Base-by-base conservation (phyloP, 805 yeast genomes). In the Ogataea neopini region DNA sequence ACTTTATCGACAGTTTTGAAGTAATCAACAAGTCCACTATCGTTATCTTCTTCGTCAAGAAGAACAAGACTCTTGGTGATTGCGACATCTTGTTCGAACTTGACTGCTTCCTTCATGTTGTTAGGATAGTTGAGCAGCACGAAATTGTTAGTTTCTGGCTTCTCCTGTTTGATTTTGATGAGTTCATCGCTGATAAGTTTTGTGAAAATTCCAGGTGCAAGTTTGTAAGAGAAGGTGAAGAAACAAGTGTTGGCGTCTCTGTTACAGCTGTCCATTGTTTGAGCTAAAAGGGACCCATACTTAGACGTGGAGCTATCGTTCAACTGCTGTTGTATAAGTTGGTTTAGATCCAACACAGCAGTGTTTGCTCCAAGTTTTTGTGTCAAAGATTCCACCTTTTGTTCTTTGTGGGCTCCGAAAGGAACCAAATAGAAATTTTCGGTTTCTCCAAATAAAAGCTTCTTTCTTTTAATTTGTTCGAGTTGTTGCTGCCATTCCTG, bases 21-120 rank as follows among this genome's bases (percentile, higher is more conserved):
- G 64, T 86, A 86, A 35, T 80, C 81, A 39, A 76, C 69, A 11
- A 84, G 75, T 48, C 81, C 81, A 45, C 77, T 78, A n/a, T 67
- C 61, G 29, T 70, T 44, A 11, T 56, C 52, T 1, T 52, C 55
- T 3, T 62, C 60, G 19, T 62, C 53, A 49, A 63, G 55, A 11
- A 69, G 53, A 20, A 72, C 63, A 34, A 80, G 44, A 42, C 73
- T 70, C 47, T 71, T 63, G 42, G 76, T 65, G 8, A 75, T 74
- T 2, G 83, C 75, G 22, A 86, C 73, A 49, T 84, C 88, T 55
- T 81, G 86, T 61, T 86, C 94, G 52, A 86, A 86, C 57, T 79
- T 81, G 44, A 83, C 77, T 3, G 88, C 85, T 50, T 86, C 91
- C 41, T 77, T 77, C 33, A 86, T 74, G 19, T 73, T 71, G 41